Conservation (phyloP, 768 basidiomycete species). For the Rickenella mellea region DNA sequence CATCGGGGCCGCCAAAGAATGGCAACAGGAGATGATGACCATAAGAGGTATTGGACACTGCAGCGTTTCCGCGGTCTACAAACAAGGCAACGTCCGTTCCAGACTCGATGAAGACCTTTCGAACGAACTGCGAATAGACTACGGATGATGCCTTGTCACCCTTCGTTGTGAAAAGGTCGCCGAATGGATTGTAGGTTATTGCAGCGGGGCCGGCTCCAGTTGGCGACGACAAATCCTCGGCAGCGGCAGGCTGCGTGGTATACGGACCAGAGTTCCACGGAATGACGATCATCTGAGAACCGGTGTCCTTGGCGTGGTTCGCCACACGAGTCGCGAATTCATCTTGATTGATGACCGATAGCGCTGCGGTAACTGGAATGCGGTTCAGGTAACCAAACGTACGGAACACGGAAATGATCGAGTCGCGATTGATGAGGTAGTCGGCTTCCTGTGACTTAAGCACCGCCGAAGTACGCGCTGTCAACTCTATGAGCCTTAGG, state of each 20-base stretch:
- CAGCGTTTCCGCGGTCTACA: constrained; percentile 58
- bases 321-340: constrained; percentile 63
- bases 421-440: constrained; percentile 45
- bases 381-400: constrained; percentile 70
- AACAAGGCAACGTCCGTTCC: constrained; percentile 77
- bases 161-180: constrained; percentile 59
- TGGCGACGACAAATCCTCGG: constrained; percentile 16
- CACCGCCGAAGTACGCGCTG: constrained; percentile 79
- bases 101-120: constrained; percentile 67
- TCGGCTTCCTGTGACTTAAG: constrained; percentile 71
- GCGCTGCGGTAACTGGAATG: constrained; percentile 54
- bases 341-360: constrained; percentile 69
- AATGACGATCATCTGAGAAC: constrained; percentile 68
- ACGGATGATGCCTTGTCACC: constrained; percentile 43
- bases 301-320: constrained; percentile 43
- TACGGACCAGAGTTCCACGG: constrained; percentile 51
- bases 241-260: constrained; percentile 11
- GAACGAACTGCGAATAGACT: constrained; percentile 75
- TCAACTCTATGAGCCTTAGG: constrained; percentile 83
- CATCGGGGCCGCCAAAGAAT: constrained; percentile 93
- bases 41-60: constrained; percentile 13
- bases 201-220: constrained; percentile 6
- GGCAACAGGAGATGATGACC: constrained; percentile 71
- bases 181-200: constrained; percentile 55
- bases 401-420: constrained; percentile 62